Evolutionary conservation across 2,329 filamentous ascomycete species (phyloP).

Genomic region (Aspergillus piperis): DNA sequence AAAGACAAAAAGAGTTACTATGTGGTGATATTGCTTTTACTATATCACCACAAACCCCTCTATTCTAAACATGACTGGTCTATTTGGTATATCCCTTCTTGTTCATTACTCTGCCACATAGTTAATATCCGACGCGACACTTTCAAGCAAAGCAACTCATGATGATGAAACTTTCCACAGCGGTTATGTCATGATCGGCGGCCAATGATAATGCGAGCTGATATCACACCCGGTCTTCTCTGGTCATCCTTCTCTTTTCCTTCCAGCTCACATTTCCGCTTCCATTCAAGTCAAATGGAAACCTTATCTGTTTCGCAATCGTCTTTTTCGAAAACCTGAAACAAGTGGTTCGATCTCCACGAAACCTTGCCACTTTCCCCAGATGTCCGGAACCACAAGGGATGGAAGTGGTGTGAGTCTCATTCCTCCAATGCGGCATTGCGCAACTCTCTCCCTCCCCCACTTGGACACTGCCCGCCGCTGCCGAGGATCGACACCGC

Average conservation of each 20-base stretch:
- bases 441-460: not conserved
- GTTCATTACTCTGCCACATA: no score
- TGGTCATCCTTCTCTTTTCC: no score
- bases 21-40: no score
- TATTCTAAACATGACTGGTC: no score
- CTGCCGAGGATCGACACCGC: slow-evolving; percentile 6
- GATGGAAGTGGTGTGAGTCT: not conserved
- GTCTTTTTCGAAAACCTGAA: not conserved
- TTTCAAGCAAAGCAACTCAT: not conserved
- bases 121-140: not conserved
- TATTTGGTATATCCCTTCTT: not conserved
- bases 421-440: not conserved
- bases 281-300: not conserved
- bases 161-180: slow-evolving; percentile 4
- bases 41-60: no score
- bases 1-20: no score
- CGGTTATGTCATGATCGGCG: slow-evolving; percentile 9
- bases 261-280: not conserved
- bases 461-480: not conserved
- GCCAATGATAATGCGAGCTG: slow-evolving; percentile 3
- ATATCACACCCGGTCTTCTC: not conserved
- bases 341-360: not conserved
- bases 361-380: slow-evolving; percentile 1
- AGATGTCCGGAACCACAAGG: not conserved
- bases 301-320: not conserved